Conservation (phyloP, 176 grass and related monocot species). For the Carex cristatella region DNA sequence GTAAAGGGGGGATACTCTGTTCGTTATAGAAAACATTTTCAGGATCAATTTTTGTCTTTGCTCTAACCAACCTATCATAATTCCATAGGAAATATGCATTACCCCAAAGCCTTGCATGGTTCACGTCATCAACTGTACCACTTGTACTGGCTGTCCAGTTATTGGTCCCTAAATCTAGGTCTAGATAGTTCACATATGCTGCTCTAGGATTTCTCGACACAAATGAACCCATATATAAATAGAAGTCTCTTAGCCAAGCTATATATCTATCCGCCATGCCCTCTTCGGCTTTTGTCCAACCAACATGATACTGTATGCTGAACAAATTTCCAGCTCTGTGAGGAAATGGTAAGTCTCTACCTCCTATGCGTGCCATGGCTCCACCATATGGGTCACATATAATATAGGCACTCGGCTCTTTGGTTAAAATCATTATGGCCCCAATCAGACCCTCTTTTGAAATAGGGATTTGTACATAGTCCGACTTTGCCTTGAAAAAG, state of each 20-base stretch:
- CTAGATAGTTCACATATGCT: constrained; percentile 62
- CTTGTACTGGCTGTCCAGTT: constrained; percentile 10
- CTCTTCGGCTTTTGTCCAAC: neutral
- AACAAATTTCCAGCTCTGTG: constrained; percentile 44
- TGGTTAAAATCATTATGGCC: constrained; percentile 25
- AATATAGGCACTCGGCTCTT: constrained; percentile 19
- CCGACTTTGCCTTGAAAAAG: constrained; percentile 57
- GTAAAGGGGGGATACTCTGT: constrained; percentile 58
- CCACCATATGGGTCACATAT: constrained; percentile 61
- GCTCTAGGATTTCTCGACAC: constrained; percentile 35
- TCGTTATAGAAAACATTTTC: constrained; percentile 47
- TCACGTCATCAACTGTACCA: neutral
- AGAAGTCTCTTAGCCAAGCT: constrained; percentile 37
- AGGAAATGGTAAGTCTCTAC: constrained; percentile 32
- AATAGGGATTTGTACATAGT: constrained; percentile 42
- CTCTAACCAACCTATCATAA: constrained; percentile 38
- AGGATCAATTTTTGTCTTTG: constrained; percentile 41
- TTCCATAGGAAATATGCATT: constrained; percentile 33
- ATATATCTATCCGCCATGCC: neutral
- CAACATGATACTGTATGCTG: constrained; percentile 45
- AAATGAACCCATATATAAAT: constrained; percentile 34
- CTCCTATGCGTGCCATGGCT: constrained; percentile 31
- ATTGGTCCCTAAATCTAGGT: constrained; percentile 47
- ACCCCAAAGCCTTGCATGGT: constrained; percentile 32
- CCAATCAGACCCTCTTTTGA: neutral